Conservation (phyloP, 208 protist genomes). For the Trypanosoma cruzi region DNA sequence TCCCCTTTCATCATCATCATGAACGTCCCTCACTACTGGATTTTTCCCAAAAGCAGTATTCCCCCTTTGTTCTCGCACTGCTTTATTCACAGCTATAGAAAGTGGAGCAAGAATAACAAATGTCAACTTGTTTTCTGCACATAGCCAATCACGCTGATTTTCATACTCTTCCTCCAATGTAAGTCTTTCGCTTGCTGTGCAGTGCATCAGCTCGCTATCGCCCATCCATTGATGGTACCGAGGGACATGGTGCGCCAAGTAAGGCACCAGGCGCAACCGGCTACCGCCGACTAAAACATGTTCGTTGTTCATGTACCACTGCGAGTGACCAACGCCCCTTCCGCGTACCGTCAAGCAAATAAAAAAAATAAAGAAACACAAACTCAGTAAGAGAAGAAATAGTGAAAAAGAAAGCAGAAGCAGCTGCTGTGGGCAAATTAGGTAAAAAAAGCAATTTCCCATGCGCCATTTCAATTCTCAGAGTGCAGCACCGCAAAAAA, state of each 20-base stretch:
- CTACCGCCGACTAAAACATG: slow-evolving; percentile 50
- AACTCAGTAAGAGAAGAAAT: slow-evolving; percentile 14
- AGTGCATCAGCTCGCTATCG: slow-evolving; percentile 54
- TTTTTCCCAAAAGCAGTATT: neutral
- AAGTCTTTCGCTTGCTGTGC: slow-evolving; percentile 87
- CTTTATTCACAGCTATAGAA: neutral
- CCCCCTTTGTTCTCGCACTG: neutral
- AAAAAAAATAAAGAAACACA: slow-evolving; percentile 15
- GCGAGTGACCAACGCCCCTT: neutral
- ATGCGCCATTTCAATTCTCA: neutral
- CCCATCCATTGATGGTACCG: slow-evolving; percentile 93
- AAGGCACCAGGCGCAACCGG: slow-evolving; percentile 81
- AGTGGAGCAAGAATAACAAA: slow-evolving; percentile 82
- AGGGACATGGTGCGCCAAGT: slow-evolving; percentile 76
- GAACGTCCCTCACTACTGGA: neutral
- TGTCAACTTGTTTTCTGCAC: slow-evolving; percentile 86
- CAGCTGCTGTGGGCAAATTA: neutral
- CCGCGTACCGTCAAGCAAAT: too few relatives aligned
- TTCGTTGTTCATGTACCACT: slow-evolving; percentile 83
- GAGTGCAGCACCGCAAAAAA: neutral
- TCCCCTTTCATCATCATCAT: neutral
- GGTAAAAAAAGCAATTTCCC: neutral
- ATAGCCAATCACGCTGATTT: slow-evolving; percentile 87
- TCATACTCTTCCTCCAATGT: slow-evolving; percentile 85
- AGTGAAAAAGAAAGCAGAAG: neutral